phyloP scores from a whole-genome alignment of 208 protist genomes.

The Leishmania aethiopica region DNA sequence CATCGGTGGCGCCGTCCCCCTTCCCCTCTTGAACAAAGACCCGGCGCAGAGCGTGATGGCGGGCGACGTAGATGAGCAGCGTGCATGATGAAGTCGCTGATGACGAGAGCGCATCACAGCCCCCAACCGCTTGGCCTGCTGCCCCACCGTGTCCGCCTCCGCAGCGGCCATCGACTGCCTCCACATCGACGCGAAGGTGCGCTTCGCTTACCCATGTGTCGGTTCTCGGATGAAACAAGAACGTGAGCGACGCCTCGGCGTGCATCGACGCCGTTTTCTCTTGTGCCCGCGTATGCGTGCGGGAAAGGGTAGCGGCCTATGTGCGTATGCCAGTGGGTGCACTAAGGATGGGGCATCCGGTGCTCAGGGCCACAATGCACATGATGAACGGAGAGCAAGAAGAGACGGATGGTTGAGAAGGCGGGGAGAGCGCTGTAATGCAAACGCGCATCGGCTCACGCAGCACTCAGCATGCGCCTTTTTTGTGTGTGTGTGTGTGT shows the following conservation, averaged over 20 bases:
- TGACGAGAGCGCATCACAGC: not conserved
- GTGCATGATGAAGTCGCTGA: not conserved
- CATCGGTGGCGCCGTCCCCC: not conserved
- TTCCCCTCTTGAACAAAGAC: slow-evolving; percentile 8
- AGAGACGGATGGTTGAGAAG: not conserved
- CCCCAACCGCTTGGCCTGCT: not conserved
- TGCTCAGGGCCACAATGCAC: not conserved
- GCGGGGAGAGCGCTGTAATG: not conserved
- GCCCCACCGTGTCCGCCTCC: not conserved
- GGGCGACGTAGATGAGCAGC: slow-evolving; percentile 20
- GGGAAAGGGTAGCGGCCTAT: not conserved
- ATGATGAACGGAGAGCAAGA: not conserved
- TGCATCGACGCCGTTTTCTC: slow-evolving; percentile 2
- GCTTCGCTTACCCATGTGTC: slow-evolving; percentile 8
- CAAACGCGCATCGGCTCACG: not conserved
- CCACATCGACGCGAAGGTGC: slow-evolving; percentile 13
- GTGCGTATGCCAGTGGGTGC: not conserved
- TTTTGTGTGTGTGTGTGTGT: too few species aligned
- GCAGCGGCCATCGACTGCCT: not conserved
- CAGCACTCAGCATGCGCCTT: not conserved
- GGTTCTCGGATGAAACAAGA: slow-evolving; percentile 3
- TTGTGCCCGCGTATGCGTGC: not conserved
- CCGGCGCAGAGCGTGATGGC: slow-evolving; percentile 9
- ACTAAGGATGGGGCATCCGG: not conserved
- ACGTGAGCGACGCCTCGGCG: slow-evolving; percentile 18